Percentiles rank a stretch among this genome's conserved stretches.
Conservation (phyloP, 83 land plant genomes). For the Picea abies region DNA sequence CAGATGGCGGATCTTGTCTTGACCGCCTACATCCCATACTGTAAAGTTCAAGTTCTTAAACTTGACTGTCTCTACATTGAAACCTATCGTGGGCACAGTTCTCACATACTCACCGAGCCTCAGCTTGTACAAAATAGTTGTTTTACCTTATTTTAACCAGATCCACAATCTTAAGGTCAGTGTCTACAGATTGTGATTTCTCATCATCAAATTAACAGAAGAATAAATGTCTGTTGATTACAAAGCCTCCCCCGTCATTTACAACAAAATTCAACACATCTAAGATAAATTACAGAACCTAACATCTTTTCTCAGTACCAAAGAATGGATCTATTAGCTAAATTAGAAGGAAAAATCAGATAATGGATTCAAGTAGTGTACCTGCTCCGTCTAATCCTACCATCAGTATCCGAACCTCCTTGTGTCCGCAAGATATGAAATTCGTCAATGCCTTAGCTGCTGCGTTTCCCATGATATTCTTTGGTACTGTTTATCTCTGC, state of each 20-base stretch:
- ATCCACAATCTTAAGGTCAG: neutral
- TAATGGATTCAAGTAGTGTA: slow-evolving; percentile 3
- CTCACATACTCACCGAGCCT: slow-evolving; percentile 29
- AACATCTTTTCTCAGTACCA: neutral
- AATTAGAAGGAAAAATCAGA: neutral
- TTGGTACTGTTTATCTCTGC: no score
- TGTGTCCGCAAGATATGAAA: slow-evolving; percentile 8
- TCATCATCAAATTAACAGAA: no score
- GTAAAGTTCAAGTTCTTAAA: slow-evolving; percentile 27
- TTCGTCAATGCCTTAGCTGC: neutral
- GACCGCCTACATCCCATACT: slow-evolving; percentile 52
- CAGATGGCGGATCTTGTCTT: slow-evolving; percentile 29
- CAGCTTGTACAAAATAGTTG: slow-evolving; percentile 37
- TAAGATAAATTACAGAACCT: neutral
- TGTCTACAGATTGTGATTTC: no score
- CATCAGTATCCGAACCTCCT: slow-evolving; percentile 30
- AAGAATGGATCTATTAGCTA: neutral
- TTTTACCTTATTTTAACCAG: slow-evolving; percentile 26
- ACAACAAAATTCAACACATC: neutral
- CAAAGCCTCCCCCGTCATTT: neutral
- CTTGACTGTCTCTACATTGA: slow-evolving; percentile 32
- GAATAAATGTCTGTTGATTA: neutral
- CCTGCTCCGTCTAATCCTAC: slow-evolving; percentile 33
- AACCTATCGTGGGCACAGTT: slow-evolving; percentile 47
- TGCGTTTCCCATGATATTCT: slow-evolving; percentile 12